Evolutionary conservation across 768 basidiomycete genomes (phyloP), one percentile per base, ranked within the genome.

Genomic region (Cystobasidium ongulense): DNA sequence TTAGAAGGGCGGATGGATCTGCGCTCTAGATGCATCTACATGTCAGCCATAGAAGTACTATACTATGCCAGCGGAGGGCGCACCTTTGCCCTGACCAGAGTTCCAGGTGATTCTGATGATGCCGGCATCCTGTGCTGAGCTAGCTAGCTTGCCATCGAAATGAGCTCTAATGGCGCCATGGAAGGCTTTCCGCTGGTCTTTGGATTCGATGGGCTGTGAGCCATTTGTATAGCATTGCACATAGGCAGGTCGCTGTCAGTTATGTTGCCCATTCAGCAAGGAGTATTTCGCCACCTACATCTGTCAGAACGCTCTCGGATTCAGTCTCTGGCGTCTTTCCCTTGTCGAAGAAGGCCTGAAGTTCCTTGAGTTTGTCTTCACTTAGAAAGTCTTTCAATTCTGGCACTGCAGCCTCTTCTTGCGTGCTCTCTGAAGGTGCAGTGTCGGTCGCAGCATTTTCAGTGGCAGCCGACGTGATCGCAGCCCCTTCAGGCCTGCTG

Each of bases 91-190:
- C 17, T 52, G 29, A 13, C 65, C 65, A 8, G 25, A 23, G 17
- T 29, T 46, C 65, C 70, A 57, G 33, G 70, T 29, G 13, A 63
- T 17, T 54, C 59, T 31, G 38, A 64, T 73, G 63, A 76, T 78
- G 25, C 65, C 53, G 15, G 81, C 79, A 41, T 83, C 80, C 54
- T 79, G 78, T 0, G 90, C 89, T 79, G 91, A 89, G 33, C 87
- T 90, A 66, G 94, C 90, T 64, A 98, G 85, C 77, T 90, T 90
- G 33, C 92, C 91, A 1, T 80, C 83, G 80, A 98, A 97, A 21
- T 90, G 80, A 76, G 88, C 87, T 73, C 96, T 87, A 62, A 99
- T 84, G 17, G 84, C 82, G 81, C 90, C 85, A 80, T 99, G 96
- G 74, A 97, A 85, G 1, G 86, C 86, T 1, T 91, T 91, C 31